phyloP scores from a whole-genome alignment of 352 stramenopile species.

The Globisporangium mamillatum region DNA sequence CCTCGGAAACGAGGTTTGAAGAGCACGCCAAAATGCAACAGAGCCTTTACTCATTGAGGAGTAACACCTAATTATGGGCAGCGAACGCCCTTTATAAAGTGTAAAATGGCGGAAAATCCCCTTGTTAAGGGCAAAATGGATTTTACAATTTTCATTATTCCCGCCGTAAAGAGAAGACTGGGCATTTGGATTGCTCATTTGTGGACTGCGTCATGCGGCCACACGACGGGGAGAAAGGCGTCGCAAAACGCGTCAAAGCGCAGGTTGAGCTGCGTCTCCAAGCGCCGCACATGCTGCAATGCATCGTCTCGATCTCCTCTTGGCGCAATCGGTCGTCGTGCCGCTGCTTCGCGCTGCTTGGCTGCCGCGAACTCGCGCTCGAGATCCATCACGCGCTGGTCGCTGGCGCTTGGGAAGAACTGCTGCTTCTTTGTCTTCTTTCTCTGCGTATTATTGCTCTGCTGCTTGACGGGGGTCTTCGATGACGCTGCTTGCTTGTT shows the following conservation, averaged over 20 bases:
- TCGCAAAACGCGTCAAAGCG: conserved; percentile 72
- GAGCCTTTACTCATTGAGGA: neutral
- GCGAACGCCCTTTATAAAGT: neutral
- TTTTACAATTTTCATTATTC: neutral
- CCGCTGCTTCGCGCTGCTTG: conserved; percentile 31
- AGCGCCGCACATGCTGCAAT: conserved; percentile 14
- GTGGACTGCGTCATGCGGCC: conserved; percentile 30
- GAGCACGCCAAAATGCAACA: neutral
- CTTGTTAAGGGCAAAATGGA: neutral
- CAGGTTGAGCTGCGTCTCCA: conserved; percentile 54
- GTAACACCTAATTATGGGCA: neutral
- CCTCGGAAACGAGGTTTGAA: neutral
- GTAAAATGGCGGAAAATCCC: neutral
- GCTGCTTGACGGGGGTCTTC: neutral
- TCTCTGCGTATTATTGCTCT: neutral
- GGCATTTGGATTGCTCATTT: neutral
- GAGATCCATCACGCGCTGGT: conserved; percentile 32
- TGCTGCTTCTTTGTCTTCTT: conserved; percentile 5
- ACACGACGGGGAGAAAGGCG: conserved; percentile 49
- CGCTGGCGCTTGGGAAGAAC: neutral
- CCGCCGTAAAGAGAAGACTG: conserved; percentile 2
- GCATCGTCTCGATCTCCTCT: neutral
- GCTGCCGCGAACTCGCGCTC: conserved; percentile 41
- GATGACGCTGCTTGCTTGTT: neutral
- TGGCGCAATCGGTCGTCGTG: conserved; percentile 26